Evolutionary conservation across 371 early-diverging fungal species (phyloP).

Genomic region (Syncephalastrum contaminatum): DNA sequence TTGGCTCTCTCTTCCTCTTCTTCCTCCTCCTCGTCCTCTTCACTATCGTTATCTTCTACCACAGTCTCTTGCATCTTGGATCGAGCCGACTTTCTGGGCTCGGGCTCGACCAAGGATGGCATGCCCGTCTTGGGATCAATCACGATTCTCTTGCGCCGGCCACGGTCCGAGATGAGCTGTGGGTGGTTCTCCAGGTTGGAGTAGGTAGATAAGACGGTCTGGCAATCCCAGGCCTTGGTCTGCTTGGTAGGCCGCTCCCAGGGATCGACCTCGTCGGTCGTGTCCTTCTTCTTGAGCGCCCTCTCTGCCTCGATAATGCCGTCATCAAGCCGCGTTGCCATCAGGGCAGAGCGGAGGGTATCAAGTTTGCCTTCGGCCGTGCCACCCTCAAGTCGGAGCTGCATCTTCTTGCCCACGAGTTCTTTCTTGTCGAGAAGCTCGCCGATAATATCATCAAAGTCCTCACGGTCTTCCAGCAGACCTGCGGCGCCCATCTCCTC

Average conservation of each 20-base stretch:
- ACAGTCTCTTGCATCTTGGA: constrained; percentile 13
- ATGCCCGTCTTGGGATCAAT: constrained; percentile 69
- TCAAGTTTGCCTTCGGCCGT: constrained; percentile 64
- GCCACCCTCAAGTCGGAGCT: constrained; percentile 65
- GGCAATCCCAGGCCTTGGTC: constrained; percentile 77
- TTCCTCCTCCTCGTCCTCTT: constrained; percentile 46
- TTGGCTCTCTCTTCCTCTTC: constrained; percentile 47
- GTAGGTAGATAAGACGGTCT: constrained; percentile 79
- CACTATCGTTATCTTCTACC: constrained; percentile 28
- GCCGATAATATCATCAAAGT: constrained; percentile 77
- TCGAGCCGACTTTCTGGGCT: constrained; percentile 29
- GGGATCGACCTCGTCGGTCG: constrained; percentile 7
- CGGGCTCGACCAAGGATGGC: constrained; percentile 54
- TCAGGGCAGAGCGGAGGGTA: constrained; percentile 65
- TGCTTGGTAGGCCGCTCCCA: constrained; percentile 33
- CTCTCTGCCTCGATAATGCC: constrained; percentile 27
- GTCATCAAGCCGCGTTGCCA: constrained; percentile 37
- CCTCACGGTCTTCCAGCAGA: constrained; percentile 48
- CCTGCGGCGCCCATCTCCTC: constrained; percentile 39
- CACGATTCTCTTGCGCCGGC: constrained; percentile 44
- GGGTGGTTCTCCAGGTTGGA: constrained; percentile 86
- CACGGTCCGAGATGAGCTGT: constrained; percentile 59
- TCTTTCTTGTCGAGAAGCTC: constrained; percentile 89
- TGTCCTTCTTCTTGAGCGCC: constrained; percentile 26
- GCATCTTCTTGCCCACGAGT: constrained; percentile 73